Conservation (phyloP, 208 protist genomes). For the Hexamita inflata region DNA sequence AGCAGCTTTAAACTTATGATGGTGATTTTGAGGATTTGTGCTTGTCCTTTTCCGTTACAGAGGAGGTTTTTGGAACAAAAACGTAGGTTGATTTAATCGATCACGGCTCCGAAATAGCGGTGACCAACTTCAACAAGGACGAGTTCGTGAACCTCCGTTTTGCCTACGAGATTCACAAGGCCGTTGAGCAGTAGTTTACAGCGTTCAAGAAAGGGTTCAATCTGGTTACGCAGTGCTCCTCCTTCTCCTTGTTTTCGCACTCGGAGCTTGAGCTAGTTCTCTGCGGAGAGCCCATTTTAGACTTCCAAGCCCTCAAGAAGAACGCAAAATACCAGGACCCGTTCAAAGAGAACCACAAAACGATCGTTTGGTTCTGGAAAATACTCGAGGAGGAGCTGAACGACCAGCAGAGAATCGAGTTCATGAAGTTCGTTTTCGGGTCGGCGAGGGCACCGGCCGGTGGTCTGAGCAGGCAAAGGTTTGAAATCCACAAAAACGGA, state of each 20-base stretch:
- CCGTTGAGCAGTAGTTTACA: constrained; percentile 41
- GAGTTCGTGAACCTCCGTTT: constrained; percentile 58
- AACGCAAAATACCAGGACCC: constrained; percentile 52
- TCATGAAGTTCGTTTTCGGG: constrained; percentile 53
- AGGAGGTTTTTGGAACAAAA: constrained; percentile 15
- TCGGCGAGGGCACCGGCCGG: constrained; percentile 53
- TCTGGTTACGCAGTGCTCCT: not conserved
- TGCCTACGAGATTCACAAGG: constrained; percentile 51
- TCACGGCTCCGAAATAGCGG: constrained; percentile 48
- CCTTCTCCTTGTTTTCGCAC: constrained; percentile 46
- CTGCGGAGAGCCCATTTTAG: constrained; percentile 52
- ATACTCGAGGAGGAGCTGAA: constrained; percentile 37
- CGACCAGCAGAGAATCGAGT: constrained; percentile 47
- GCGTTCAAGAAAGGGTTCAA: constrained; percentile 25
- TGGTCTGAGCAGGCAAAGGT: constrained; percentile 46
- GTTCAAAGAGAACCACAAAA: constrained; percentile 31
- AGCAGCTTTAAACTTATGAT: not conserved
- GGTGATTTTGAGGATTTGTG: not conserved
- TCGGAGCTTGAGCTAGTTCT: constrained; percentile 59
- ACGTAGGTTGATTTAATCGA: constrained; percentile 10
- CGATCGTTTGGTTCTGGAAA: constrained; percentile 39
- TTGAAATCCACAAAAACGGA: constrained; percentile 45
- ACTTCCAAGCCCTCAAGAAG: constrained; percentile 56
- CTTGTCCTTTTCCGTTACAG: not conserved
- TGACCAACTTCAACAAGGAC: constrained; percentile 54